A percentile compares a stretch with the other conserved stretches of the same genome.
Conservation (phyloP, 1,139 yeast genomes). For the Candida labiduridarum region DNA sequence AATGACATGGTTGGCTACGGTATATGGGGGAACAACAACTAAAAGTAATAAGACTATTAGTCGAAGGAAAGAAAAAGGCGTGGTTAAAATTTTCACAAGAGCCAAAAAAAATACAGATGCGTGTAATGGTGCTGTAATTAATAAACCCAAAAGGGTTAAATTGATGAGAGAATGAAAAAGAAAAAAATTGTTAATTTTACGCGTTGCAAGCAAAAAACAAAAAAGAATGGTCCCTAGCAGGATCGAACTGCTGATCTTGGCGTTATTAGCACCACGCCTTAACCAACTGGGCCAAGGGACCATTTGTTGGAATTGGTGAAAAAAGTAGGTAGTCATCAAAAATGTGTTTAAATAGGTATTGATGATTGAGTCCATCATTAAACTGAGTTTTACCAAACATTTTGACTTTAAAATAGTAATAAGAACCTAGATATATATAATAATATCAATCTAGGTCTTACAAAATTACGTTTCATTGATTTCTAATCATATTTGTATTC, state of each 20-base stretch:
- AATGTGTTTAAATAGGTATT: neutral
- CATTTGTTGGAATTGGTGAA: constrained; percentile 19
- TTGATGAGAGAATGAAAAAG: neutral
- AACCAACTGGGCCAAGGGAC: constrained; percentile 91
- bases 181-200: neutral
- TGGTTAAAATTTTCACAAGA: too few species aligned
- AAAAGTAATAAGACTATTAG: too few species aligned
- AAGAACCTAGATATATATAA: too few species aligned
- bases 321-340: too few species aligned
- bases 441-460: too few species aligned
- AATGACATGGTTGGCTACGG: constrained; percentile 51
- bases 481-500: too few species aligned
- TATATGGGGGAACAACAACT: neutral
- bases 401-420: too few species aligned
- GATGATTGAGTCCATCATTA: too few species aligned
- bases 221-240: constrained; percentile 70
- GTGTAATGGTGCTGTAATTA: neutral
- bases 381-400: too few species aligned
- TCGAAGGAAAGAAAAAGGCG: neutral
- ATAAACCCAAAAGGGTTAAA: constrained; percentile 2
- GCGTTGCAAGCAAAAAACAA: neutral
- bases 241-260: constrained; percentile 84
- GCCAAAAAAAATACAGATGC: neutral
- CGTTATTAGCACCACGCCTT: constrained; percentile 90
- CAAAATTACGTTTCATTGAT: too few species aligned